phyloP scores from a whole-genome alignment of 768 basidiomycete species.

The Rhizopogon sp. region DNA sequence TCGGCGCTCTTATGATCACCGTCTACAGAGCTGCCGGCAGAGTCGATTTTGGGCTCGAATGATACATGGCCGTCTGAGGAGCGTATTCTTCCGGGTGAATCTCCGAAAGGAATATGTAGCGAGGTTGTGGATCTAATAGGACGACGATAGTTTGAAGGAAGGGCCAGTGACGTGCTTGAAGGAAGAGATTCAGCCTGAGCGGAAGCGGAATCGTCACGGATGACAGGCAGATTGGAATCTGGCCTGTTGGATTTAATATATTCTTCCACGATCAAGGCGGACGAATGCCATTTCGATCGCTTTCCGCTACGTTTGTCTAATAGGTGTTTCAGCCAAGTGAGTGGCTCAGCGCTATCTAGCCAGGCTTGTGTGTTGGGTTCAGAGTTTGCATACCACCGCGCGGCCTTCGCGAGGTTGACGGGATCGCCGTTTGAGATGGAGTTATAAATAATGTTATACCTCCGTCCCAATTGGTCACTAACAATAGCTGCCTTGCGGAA shows the following conservation, averaged over 20 bases:
- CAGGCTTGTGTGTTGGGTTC: constrained; percentile 41
- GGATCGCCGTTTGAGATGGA: constrained; percentile 26
- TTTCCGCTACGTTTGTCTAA: constrained; percentile 40
- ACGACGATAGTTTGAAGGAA: constrained; percentile 6
- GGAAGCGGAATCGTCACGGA: constrained; percentile 35
- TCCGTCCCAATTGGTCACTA: constrained; percentile 58
- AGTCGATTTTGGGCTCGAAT: constrained; percentile 52
- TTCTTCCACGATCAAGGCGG: constrained; percentile 67
- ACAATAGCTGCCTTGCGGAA: constrained; percentile 61
- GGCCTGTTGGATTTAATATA: constrained; percentile 41
- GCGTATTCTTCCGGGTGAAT: constrained; percentile 32
- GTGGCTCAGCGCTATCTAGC: constrained; percentile 62
- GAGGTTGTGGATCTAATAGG: constrained; percentile 20
- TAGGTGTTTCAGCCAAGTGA: constrained; percentile 69
- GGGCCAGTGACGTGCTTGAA: constrained; percentile 5
- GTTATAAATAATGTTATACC: constrained; percentile 52
- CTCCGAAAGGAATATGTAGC: constrained; percentile 35
- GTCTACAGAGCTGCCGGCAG: constrained; percentile 42
- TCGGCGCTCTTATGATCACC: constrained; percentile 43
- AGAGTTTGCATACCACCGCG: constrained; percentile 58
- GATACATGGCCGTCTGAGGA: constrained; percentile 48
- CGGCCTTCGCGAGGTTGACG: constrained; percentile 45
- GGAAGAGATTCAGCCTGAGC: not conserved
- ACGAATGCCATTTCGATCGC: constrained; percentile 56
- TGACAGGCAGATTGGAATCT: constrained; percentile 33